Evolutionary conservation across 768 basidiomycete genomes (phyloP), one percentile per base, ranked within the genome.

Genomic region (Leucocoprinus birnbaumii): DNA sequence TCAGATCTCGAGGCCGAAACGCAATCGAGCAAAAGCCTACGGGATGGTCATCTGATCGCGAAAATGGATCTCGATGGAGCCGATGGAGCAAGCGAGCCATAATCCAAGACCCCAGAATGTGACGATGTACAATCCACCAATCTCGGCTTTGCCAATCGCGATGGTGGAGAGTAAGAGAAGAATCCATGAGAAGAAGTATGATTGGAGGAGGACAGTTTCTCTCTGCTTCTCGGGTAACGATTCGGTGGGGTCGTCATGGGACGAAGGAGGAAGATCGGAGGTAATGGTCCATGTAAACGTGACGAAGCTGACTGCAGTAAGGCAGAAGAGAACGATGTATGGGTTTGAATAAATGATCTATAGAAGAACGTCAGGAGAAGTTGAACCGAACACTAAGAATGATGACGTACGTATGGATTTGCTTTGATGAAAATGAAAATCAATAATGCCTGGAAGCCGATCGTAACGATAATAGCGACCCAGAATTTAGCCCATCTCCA

Each of bases 401-500:
- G 26, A 27, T 27, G 19, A 70, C 85, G 62, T 62, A 89, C 87
- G 58, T 81, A 84, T 26, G 84, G 82, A 64, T 89, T 89, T 38
- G 86, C 3, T 3, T 75, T 69, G 18, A 81, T 61, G 58, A 79
- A 84, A 3, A 73, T 73, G 45, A 72, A 63, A 2, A 82, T 71
- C 6, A 89, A 68, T 2, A 74, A 71, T 2, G 66, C 71, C 58
- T 87, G 80, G 2, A 79, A 59, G 5, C 67, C 76, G 3, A 76
- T 59, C 2, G 74, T 71, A 11, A 84, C 60, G 7, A 75, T 44
- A 34, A 89, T 60, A 1, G 84, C 77, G 0, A 84, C 59, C 82
- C 86, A 89, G 62, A 91, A 86, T 53, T 82, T 81, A 21, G 73
- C 69, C 69, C 83, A 84, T 42, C 69, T 72, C 73, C 81, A 80